Evolutionary conservation across 495 filamentous ascomycete species (phyloP).

Genomic region (Astrothelium subdiscretum): DNA sequence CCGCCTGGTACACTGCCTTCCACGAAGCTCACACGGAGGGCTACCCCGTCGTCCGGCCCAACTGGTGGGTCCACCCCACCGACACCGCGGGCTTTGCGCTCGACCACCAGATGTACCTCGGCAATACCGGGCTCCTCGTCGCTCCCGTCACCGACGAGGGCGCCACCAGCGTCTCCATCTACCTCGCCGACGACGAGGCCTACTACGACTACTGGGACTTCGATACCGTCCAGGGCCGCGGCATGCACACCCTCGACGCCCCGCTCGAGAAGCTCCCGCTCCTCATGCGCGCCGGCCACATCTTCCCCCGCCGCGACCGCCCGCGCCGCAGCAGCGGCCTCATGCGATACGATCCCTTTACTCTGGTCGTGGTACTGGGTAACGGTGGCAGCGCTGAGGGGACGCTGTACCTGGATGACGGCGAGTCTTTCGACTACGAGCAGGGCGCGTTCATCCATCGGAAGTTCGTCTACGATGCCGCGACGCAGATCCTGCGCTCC

Average conservation of each 20-base stretch:
- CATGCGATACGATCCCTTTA: slow-evolving; percentile 93
- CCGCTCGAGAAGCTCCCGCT: slow-evolving; percentile 78
- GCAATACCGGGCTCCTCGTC: slow-evolving; percentile 68
- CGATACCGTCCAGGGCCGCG: slow-evolving; percentile 56
- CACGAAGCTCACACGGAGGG: slow-evolving; percentile 74
- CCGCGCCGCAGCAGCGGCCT: slow-evolving; percentile 73
- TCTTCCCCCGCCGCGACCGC: slow-evolving; percentile 79
- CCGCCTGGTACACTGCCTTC: slow-evolving; percentile 95
- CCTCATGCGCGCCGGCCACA: slow-evolving; percentile 82
- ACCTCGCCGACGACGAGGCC: slow-evolving; percentile 70
- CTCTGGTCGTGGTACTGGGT: slow-evolving; percentile 67
- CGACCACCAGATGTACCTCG: slow-evolving; percentile 90
- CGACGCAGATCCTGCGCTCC: slow-evolving; percentile 40
- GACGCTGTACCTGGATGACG: slow-evolving; percentile 82
- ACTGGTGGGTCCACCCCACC: slow-evolving; percentile 82
- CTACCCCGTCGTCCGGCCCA: slow-evolving; percentile 76
- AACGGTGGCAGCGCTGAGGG: slow-evolving; percentile 65
- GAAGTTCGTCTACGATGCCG: slow-evolving; percentile 49
- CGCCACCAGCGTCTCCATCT: slow-evolving; percentile 61
- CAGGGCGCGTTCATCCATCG: slow-evolving; percentile 78
- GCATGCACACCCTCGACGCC: slow-evolving; percentile 51
- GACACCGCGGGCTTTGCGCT: slow-evolving; percentile 77
- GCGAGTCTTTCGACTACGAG: slow-evolving; percentile 81
- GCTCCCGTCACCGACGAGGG: slow-evolving; percentile 77
- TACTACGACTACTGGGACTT: slow-evolving; percentile 96